These are phyloP conservation scores for Beta lomatogona DNA, from an alignment of 179 eudicot genomes.

Conservation along the genomic window DNA sequence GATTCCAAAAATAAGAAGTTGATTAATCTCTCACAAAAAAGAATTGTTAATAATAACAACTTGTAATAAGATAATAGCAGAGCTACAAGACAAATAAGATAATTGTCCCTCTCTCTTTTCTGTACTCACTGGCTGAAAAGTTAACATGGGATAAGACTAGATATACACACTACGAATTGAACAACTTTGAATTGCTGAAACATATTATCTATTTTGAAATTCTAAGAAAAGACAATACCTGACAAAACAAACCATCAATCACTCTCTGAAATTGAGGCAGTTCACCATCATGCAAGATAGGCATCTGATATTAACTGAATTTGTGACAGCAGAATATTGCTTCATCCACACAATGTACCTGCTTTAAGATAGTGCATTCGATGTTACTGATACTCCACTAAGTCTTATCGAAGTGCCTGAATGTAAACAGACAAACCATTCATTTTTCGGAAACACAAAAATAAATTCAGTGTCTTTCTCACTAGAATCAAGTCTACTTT, in stretches of 20 bases:
- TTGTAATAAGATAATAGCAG: conserved; percentile 11
- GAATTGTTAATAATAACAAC: conserved; percentile 7
- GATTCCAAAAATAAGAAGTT: conserved; percentile 23
- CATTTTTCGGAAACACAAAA: conserved; percentile 16
- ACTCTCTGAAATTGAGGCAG: conserved; percentile 25
- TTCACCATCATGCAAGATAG: conserved; percentile 28
- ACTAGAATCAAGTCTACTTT: not conserved
- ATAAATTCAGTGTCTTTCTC: conserved; percentile 2
- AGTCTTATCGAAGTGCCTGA: conserved; percentile 24
- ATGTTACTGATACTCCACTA: conserved; percentile 29
- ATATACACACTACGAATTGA: conserved; percentile 25
- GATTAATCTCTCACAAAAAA: conserved; percentile 14
- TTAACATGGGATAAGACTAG: conserved; percentile 21
- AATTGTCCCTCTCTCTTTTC: conserved; percentile 19
- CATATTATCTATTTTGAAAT: conserved; percentile 16
- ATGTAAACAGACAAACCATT: conserved; percentile 29
- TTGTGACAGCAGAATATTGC: conserved; percentile 23
- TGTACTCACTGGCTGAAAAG: conserved; percentile 25
- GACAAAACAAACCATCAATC: conserved; percentile 28
- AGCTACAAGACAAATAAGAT: conserved; percentile 15
- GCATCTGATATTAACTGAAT: conserved; percentile 31
- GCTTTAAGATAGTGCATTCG: conserved; percentile 36
- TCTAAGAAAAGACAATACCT: conserved; percentile 19
- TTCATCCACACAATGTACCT: conserved; percentile 22
- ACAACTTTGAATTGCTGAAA: conserved; percentile 23